Base-by-base conservation (phyloP, 2,329 filamentous ascomycete genomes). In the Paraconiothyrium brasiliense region DNA sequence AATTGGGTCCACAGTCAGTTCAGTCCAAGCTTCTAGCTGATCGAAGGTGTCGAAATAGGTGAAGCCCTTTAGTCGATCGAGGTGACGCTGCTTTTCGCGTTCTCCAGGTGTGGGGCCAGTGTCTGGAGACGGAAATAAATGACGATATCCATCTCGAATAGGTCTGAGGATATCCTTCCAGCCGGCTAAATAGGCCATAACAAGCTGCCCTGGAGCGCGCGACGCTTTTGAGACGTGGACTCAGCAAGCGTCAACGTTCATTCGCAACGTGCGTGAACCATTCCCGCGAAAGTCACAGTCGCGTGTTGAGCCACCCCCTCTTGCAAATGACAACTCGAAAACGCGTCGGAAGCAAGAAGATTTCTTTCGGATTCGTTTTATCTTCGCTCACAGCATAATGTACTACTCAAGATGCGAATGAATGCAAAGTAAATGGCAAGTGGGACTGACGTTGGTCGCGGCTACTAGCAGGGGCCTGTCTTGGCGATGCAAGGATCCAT, bases 31-130 rank as follows among this genome's bases (percentile, higher is more conserved):
- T 7, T 76, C 65, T 9, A 82, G 57, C 59, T 82, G 74, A 8
- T 77, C 72, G 47, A 82, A 80, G 9, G 72, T 76, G 52, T 81
- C 77, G 44, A 81, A 77, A 59, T 82, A 81, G 2, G 74, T 69
- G 44, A 82, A 81, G 9, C 80, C 78, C 52, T 74, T 78, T 30
- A 77, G 58, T 0, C 62, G 65, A 64, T 81, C 77, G 27, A 71
- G 46, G 32, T 65, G 62, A 46, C 72, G 76, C 57, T 74, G 71
- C 57, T 64, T 68, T 43, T 59, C 61, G 39, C 75, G 67, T 59
- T 77, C 70, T 63, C 76, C 75, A 13, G 75, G 75, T 2, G 74
- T 76, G 9, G 75, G 75, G 1, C 75, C 73, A 2, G 71, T 75
- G 47, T 77, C 73, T 46, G 75, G 75, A 2, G 67, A 57, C 24